Evolutionary conservation across 306 rosid species (phyloP).

Genomic region (Sicyos edulis): DNA sequence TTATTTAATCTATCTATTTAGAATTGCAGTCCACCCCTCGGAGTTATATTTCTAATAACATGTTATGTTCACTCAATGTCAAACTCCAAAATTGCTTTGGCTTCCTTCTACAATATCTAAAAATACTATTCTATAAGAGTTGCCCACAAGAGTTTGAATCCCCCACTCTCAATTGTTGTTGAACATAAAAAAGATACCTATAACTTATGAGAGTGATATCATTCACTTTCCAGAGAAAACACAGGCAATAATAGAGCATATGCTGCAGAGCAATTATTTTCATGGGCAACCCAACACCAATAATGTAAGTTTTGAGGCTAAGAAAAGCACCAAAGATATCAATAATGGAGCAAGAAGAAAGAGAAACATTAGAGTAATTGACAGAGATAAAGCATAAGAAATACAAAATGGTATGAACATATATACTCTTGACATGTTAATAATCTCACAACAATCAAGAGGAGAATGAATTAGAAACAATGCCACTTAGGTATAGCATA

Average conservation of each 20-base stretch:
- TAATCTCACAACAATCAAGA: background rate
- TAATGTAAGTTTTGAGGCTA: background rate
- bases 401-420: conserved; percentile 5
- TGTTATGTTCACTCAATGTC: too few relatives aligned
- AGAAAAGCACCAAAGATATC: background rate
- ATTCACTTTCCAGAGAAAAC: background rate
- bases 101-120: background rate
- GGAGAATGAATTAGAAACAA: conserved; percentile 3
- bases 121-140: background rate
- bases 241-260: background rate
- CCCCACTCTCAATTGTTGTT: too few relatives aligned
- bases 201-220: background rate
- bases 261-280: background rate
- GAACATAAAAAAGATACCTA: too few relatives aligned
- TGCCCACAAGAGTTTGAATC: too few relatives aligned
- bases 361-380: too few relatives aligned
- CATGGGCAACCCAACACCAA: background rate
- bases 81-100: too few relatives aligned
- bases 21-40: too few relatives aligned
- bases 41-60: too few relatives aligned
- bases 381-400: background rate
- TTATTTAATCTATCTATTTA: too few relatives aligned
- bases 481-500: conserved; percentile 21
- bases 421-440: background rate
- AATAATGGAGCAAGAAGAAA: background rate